phyloP scores from a whole-genome alignment of 1,139 yeast genomes.

The Pneumocystis canis region DNA sequence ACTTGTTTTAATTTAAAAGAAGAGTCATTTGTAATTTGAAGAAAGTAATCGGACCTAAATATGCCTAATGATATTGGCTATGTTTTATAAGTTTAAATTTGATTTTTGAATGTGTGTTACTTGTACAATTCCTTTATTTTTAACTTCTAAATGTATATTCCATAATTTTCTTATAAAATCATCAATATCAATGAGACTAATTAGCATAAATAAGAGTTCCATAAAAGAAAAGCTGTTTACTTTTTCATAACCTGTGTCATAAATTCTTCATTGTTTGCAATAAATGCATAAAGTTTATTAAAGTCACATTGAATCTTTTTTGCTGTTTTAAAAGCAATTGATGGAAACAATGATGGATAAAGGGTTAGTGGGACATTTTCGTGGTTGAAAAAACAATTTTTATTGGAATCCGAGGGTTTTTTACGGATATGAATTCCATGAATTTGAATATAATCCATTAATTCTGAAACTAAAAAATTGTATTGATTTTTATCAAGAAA shows the following conservation, averaged over 20 bases:
- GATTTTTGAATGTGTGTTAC: not conserved
- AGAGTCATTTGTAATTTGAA: conserved; percentile 31
- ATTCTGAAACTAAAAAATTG: not conserved
- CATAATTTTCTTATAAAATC: conserved; percentile 73
- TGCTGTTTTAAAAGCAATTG: conserved; percentile 49
- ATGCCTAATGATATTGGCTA: conserved; percentile 71
- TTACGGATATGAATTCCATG: conserved; percentile 18
- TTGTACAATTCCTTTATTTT: conserved; percentile 15
- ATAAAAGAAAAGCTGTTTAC: conserved; percentile 15
- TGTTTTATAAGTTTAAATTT: conserved; percentile 21
- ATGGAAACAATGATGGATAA: conserved; percentile 81
- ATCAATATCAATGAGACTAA: conserved; percentile 16
- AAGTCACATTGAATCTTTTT: conserved; percentile 50
- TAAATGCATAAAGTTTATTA: conserved; percentile 58
- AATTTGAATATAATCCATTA: not conserved
- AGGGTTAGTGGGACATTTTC: conserved; percentile 73
- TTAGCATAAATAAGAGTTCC: not conserved
- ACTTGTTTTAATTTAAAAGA: conserved; percentile 56
- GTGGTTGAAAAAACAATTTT: conserved; percentile 23
- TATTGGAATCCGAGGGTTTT: not conserved
- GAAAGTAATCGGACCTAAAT: conserved; percentile 82
- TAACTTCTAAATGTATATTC: conserved; percentile 40
- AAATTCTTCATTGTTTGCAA: conserved; percentile 48
- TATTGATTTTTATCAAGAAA: not conserved
- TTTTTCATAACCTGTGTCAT: conserved; percentile 40